Evolutionary conservation across 139 green algal species (phyloP).

Genomic region (Edaphochlamys debaryana): DNA sequence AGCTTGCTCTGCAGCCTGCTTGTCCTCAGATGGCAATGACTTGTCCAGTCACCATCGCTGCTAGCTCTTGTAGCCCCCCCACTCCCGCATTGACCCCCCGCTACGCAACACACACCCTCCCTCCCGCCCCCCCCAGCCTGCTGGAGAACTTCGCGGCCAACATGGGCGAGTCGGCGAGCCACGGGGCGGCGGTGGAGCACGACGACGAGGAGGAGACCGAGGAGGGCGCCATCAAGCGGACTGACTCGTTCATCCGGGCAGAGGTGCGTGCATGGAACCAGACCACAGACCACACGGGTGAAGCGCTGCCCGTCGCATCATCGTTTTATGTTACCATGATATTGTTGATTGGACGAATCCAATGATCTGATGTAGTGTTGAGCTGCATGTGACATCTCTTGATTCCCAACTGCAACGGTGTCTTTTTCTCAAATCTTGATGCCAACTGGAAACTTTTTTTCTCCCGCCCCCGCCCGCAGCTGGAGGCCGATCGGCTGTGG

Average conservation of each 20-base stretch:
- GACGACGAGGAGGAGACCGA: neutral
- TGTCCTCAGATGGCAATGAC: too few species aligned
- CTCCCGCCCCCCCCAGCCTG: slow-evolving; percentile 39
- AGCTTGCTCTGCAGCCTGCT: too few species aligned
- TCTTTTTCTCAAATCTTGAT: too few species aligned
- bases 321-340: too few species aligned
- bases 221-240: neutral
- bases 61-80: too few species aligned
- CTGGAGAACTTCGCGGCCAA: slow-evolving; percentile 63
- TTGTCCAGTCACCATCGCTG: too few species aligned
- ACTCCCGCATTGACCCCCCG: too few species aligned
- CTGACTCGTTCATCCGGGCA: neutral
- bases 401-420: too few species aligned
- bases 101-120: neutral
- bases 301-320: neutral
- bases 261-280: neutral
- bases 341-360: too few species aligned
- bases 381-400: too few species aligned
- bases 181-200: neutral
- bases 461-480: neutral
- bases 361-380: neutral
- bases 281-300: neutral
- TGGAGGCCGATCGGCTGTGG: neutral
- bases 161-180: neutral
- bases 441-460: too few species aligned